Evolutionary conservation across 2,329 filamentous ascomycete genomes (phyloP).

Genomic region (Lachnellula hyalina): DNA sequence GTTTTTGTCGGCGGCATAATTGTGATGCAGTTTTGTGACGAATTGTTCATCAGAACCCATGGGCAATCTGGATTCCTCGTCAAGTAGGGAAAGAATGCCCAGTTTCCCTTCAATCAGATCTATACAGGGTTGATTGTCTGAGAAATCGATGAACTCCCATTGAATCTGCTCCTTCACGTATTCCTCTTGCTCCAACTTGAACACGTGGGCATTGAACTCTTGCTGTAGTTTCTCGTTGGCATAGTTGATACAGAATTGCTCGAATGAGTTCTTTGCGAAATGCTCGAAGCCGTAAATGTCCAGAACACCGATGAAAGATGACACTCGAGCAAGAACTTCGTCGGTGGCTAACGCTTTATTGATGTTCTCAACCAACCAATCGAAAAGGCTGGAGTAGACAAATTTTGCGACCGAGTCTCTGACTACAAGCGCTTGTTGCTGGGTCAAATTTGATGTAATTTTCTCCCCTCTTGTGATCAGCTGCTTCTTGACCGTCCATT

Average conservation of each 20-base stretch:
- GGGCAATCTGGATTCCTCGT: constrained; percentile 92
- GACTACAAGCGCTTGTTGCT: constrained; percentile 89
- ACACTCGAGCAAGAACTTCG: constrained; percentile 74
- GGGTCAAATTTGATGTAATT: constrained; percentile 91
- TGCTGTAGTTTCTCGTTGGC: constrained; percentile 99
- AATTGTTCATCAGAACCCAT: constrained; percentile 98
- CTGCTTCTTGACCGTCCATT: constrained; percentile 99
- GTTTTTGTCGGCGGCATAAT: constrained; percentile 85
- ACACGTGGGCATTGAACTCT: constrained; percentile 98
- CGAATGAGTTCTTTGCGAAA: constrained; percentile 99
- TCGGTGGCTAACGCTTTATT: constrained; percentile 87
- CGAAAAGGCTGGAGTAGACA: constrained; percentile 96
- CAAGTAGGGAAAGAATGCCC: constrained; percentile 83
- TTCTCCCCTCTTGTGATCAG: constrained; percentile 94
- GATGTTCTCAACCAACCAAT: constrained; percentile 98
- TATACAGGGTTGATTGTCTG: constrained; percentile 98
- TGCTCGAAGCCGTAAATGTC: constrained; percentile 99
- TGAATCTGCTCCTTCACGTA: constrained; percentile 95
- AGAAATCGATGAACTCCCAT: constrained; percentile 99
- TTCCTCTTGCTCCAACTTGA: constrained; percentile 98
- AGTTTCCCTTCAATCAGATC: constrained; percentile 97
- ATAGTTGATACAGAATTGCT: constrained; percentile 99
- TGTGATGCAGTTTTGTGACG: constrained; percentile 91
- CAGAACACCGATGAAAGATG: constrained; percentile 92
- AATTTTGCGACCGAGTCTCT: constrained; percentile 97